Conservation (phyloP, 1,284 basidiomycete species). For the Tylopilus sp. region DNA sequence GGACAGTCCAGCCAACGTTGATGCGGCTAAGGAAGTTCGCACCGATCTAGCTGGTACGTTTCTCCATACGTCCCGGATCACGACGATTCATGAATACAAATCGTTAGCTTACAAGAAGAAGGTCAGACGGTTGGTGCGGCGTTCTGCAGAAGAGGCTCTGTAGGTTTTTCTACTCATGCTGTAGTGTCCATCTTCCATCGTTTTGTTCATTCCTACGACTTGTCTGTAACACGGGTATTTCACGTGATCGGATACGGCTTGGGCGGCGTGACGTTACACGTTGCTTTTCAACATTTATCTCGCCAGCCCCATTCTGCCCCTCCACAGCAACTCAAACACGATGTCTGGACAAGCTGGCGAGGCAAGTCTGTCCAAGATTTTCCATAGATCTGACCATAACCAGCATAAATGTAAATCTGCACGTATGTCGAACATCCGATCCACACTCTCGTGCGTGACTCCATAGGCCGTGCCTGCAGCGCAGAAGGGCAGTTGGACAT, state of each 20-base stretch:
- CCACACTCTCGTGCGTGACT: conserved; percentile 22
- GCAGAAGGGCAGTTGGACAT: conserved; percentile 73
- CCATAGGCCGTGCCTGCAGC: conserved; percentile 64
- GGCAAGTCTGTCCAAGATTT: conserved; percentile 33
- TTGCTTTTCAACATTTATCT: conserved; percentile 8
- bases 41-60: conserved; percentile 63
- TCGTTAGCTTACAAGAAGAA: conserved; percentile 80
- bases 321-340: conserved; percentile 4
- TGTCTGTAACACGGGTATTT: conserved; percentile 2
- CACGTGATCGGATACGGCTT: conserved; percentile 21
- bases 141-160: conserved; percentile 82
- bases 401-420: conserved; percentile 29
- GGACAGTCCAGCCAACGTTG: conserved; percentile 96
- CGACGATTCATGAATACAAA: conserved; percentile 22
- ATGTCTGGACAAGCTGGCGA: conserved; percentile 45
- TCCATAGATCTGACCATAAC: conserved; percentile 31
- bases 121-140: conserved; percentile 80
- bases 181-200: conserved; percentile 20
- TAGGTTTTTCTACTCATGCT: conserved; percentile 11
- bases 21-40: conserved; percentile 90
- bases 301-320: conserved; percentile 9
- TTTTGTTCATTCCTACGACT: too few species aligned
- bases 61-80: background rate
- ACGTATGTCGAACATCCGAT: conserved; percentile 34
- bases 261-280: background rate